Evolutionary conservation across 2,329 filamentous ascomycete species (phyloP).

Genomic region (Botryosphaeria dothidea): DNA sequence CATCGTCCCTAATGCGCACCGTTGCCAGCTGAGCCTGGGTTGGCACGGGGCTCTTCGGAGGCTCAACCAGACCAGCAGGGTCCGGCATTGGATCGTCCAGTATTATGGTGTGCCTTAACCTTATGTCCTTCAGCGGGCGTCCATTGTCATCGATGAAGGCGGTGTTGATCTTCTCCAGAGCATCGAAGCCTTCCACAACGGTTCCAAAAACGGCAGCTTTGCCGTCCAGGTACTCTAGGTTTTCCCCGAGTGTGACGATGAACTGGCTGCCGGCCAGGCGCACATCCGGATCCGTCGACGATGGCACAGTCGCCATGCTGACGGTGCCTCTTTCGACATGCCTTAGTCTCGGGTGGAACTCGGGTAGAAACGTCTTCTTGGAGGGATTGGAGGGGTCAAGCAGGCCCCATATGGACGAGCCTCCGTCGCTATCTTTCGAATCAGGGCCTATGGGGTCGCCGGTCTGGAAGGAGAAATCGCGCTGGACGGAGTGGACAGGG

Average conservation of each 20-base stretch:
- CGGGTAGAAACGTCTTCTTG: conserved; percentile 77
- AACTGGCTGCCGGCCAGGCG: conserved; percentile 89
- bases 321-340: conserved; percentile 89
- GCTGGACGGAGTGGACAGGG: conserved; percentile 87
- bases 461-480: conserved; percentile 94
- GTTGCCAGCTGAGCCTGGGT: conserved; percentile 85
- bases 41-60: conserved; percentile 76
- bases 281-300: conserved; percentile 73
- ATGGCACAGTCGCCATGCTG: conserved; percentile 92
- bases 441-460: conserved; percentile 90
- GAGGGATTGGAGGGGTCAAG: conserved; percentile 62
- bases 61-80: conserved; percentile 72
- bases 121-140: conserved; percentile 88
- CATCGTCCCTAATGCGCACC: conserved; percentile 88
- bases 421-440: conserved; percentile 83
- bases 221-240: conserved; percentile 86
- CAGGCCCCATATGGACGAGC: conserved; percentile 88
- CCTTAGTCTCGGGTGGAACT: conserved; percentile 83
- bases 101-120: conserved; percentile 88
- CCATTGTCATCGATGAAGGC: conserved; percentile 85
- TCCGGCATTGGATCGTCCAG: conserved; percentile 92
- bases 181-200: conserved; percentile 94
- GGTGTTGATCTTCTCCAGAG: conserved; percentile 87
- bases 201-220: conserved; percentile 95
- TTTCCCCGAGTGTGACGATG: conserved; percentile 85